Evolutionary conservation across 768 basidiomycete genomes (phyloP).

Genomic region (Agaricus subrufescens): DNA sequence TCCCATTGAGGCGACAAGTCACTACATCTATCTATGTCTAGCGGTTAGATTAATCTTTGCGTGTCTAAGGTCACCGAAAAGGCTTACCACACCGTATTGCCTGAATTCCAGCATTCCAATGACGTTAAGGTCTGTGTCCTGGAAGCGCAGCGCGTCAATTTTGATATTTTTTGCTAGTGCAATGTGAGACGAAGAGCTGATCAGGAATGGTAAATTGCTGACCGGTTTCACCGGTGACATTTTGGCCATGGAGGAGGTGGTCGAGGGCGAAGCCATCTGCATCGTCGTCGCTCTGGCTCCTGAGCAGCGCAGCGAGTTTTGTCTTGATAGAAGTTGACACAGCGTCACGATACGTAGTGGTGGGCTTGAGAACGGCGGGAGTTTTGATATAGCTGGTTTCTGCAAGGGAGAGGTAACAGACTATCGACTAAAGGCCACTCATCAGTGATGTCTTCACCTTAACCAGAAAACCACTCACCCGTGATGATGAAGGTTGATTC

Average conservation of each 20-base stretch:
- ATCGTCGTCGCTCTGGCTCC: conserved; percentile 53
- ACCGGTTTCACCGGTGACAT: conserved; percentile 72
- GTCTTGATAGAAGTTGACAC: conserved; percentile 31
- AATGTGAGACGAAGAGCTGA: conserved; percentile 7
- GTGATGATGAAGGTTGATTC: too few relatives aligned
- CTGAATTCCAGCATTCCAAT: conserved; percentile 80
- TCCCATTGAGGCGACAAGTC: conserved; percentile 63
- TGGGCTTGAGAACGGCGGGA: too few relatives aligned
- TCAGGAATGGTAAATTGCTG: conserved; percentile 14
- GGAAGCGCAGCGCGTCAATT: conserved; percentile 66
- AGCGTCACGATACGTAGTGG: too few relatives aligned
- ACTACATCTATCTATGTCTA: conserved; percentile 77
- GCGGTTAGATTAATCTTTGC: not conserved
- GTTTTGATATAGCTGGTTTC: too few relatives aligned
- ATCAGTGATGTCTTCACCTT: too few relatives aligned
- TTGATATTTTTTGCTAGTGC: conserved; percentile 60
- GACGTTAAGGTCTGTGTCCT: conserved; percentile 61
- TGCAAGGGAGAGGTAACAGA: too few relatives aligned
- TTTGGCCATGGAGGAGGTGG: conserved; percentile 71
- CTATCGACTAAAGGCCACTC: too few relatives aligned
- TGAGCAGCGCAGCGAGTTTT: conserved; percentile 54
- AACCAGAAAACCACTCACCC: too few relatives aligned
- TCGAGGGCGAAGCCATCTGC: conserved; percentile 64
- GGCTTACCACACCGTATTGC: conserved; percentile 78
- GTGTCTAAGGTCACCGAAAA: not conserved